Evolutionary conservation across 306 rosid species (phyloP), one percentile per base, ranked within the genome.

Genomic region (Cicer arietinum): DNA sequence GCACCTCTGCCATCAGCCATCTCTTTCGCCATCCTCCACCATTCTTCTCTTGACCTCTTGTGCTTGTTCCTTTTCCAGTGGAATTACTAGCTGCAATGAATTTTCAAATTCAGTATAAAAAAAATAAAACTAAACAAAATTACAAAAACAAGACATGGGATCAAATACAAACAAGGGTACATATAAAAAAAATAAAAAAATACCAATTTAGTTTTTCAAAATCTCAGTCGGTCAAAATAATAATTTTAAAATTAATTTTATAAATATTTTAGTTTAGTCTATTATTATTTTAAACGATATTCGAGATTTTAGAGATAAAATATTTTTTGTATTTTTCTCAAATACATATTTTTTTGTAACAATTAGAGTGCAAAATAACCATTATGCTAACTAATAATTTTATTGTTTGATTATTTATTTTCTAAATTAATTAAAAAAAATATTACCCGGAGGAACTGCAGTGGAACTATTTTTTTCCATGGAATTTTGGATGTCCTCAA

Each of bases 11-110:
- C 80, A 79, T 76, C 41, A 47, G 0, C 83, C 70, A 69, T 53
- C 44, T 72, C 80, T 67, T 86, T 53, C 88, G 83, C 82, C 52
- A 84, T 17, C 85, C 87, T 2, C 85, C 89, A 61, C 62, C 80
- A 46, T 70, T 84, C 16, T 14, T 14, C 6, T 10, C 80, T 4
- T 74, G 48, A n/a, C 80, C 11, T 16, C 7, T 53, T 69, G 87
- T 41, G 37, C 7, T 74, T 75, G 81, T 42, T 54, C 80, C 85
- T 7, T 71, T 50, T 39, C 82, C 58, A n/a, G 12, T 18, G 8
- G 18, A 83, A 45, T 22, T 54, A 71, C 37, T 42, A 17, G 11
- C 86, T 78, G 80, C 77, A 73, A 2, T 44, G 7, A 81, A 4
- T 80, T 56, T 69, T 12, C 69, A 57, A 5, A 35, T 30, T 66